Conservation (phyloP, 306 rosid species). For the Rosa chinensis region DNA sequence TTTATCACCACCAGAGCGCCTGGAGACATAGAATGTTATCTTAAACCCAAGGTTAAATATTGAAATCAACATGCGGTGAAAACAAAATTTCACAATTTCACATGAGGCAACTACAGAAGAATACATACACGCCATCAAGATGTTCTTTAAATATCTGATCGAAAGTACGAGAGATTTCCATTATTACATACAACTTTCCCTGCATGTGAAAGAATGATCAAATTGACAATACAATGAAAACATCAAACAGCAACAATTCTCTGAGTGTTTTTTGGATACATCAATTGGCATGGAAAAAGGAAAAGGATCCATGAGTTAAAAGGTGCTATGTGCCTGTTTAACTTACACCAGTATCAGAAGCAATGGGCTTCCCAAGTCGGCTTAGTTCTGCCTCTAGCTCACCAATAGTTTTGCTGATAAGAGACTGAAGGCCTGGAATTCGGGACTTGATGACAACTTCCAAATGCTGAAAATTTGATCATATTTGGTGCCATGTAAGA, state of each 20-base stretch:
- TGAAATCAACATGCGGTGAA: slow-evolving; percentile 1
- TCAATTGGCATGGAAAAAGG: background rate
- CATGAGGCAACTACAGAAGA: background rate
- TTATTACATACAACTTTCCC: slow-evolving; percentile 46
- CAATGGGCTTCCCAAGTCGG: slow-evolving; percentile 46
- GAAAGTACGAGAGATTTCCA: slow-evolving; percentile 51
- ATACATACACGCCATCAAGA: slow-evolving; percentile 49
- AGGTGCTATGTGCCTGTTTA: background rate
- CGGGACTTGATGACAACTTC: slow-evolving; percentile 47
- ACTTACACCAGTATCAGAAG: slow-evolving; percentile 50
- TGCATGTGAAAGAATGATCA: slow-evolving; percentile 4
- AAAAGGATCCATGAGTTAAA: background rate
- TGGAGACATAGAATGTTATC: slow-evolving; percentile 9
- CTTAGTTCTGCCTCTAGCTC: slow-evolving; percentile 44
- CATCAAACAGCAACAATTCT: background rate
- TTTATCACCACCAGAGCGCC: slow-evolving; percentile 54
- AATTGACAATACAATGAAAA: background rate
- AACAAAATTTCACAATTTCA: slow-evolving; percentile 13
- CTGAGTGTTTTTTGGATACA: background rate
- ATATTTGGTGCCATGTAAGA: background rate
- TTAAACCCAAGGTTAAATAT: slow-evolving; percentile 11
- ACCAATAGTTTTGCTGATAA: slow-evolving; percentile 45
- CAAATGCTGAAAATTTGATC: slow-evolving; percentile 34
- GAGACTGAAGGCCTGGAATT: slow-evolving; percentile 48
- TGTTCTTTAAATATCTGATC: slow-evolving; percentile 52